A percentile compares a stretch with the other conserved stretches of the same genome.
These are phyloP conservation scores for Harringtonia lauricola DNA, from an alignment of 2,329 filamentous ascomycete genomes.

Conservation along the genomic window DNA sequence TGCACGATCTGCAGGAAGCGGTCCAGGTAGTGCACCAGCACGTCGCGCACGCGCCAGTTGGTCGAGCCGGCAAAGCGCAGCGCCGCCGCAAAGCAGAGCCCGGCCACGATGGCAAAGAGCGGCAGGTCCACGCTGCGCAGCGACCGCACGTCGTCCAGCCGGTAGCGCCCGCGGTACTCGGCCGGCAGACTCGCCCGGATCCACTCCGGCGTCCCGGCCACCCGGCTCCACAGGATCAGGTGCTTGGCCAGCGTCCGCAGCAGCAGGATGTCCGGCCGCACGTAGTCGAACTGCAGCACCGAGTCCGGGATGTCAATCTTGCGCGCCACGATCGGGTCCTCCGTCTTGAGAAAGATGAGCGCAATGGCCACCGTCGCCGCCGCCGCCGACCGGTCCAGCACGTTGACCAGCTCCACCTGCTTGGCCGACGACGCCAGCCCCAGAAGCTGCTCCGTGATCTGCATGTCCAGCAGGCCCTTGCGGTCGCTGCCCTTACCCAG, in stretches of 20 bases:
- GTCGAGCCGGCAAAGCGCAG: constrained; percentile 66
- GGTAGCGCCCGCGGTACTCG: constrained; percentile 52
- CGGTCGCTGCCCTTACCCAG: constrained; percentile 82
- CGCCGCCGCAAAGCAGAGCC: constrained; percentile 72
- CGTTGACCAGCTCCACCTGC: constrained; percentile 82
- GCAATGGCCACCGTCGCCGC: constrained; percentile 86
- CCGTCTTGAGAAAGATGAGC: constrained; percentile 95
- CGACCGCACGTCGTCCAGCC: constrained; percentile 45
- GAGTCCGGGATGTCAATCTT: constrained; percentile 94
- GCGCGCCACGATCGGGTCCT: constrained; percentile 72
- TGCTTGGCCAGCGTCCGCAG: constrained; percentile 82
- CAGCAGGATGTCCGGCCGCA: constrained; percentile 85
- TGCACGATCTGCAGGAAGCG: constrained; percentile 71
- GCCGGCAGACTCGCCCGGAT: constrained; percentile 61
- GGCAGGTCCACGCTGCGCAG: constrained; percentile 77
- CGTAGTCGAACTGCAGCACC: constrained; percentile 84
- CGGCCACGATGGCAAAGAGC: constrained; percentile 85
- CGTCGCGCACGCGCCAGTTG: constrained; percentile 60
- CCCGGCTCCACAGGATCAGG: constrained; percentile 83
- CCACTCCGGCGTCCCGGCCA: constrained; percentile 65
- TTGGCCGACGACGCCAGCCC: constrained; percentile 79
- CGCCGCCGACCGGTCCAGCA: constrained; percentile 84
- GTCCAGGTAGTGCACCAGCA: constrained; percentile 76
- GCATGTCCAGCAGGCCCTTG: constrained; percentile 86
- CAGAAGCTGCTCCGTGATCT: constrained; percentile 77